Evolutionary conservation across 1,139 yeast species (phyloP).

Genomic region (Suhomyces taliae): DNA sequence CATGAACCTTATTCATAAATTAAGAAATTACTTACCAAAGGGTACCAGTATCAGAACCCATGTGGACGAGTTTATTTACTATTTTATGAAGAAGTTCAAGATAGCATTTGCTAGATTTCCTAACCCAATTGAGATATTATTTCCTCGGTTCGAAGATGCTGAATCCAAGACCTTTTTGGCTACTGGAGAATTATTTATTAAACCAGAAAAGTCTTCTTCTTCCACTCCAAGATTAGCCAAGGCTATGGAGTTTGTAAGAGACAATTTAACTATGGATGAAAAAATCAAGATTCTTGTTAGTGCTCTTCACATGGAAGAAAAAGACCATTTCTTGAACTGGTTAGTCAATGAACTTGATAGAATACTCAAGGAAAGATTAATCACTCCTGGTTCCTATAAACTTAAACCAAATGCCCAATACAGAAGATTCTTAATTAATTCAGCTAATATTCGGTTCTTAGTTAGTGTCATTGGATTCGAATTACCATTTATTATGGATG

Average conservation of each 20-base stretch:
- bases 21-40: slow-evolving; percentile 33
- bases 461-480: slow-evolving; percentile 35
- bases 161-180: slow-evolving; percentile 39
- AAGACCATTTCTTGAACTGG: slow-evolving; percentile 43
- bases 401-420: slow-evolving; percentile 20
- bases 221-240: slow-evolving; percentile 31
- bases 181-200: slow-evolving; percentile 50
- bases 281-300: slow-evolving; percentile 50
- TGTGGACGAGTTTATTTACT: slow-evolving; percentile 64
- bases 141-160: slow-evolving; percentile 57
- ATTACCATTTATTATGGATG: slow-evolving; percentile 37
- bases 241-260: slow-evolving; percentile 39
- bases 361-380: slow-evolving; percentile 23
- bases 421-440: slow-evolving; percentile 33
- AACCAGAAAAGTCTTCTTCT: slow-evolving; percentile 18
- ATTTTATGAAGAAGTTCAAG: slow-evolving; percentile 66
- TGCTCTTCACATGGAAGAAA: slow-evolving; percentile 48
- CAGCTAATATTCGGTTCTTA: slow-evolving; percentile 37
- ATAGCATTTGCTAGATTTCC: slow-evolving; percentile 51
- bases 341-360: slow-evolving; percentile 38
- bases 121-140: slow-evolving; percentile 67
- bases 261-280: slow-evolving; percentile 32
- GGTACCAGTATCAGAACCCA: slow-evolving; percentile 50
- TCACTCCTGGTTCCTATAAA: slow-evolving; percentile 13
- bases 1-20: slow-evolving; percentile 42